phyloP scores from a whole-genome alignment of 129 eudicot genomes.

The Flaveria trinervia region DNA sequence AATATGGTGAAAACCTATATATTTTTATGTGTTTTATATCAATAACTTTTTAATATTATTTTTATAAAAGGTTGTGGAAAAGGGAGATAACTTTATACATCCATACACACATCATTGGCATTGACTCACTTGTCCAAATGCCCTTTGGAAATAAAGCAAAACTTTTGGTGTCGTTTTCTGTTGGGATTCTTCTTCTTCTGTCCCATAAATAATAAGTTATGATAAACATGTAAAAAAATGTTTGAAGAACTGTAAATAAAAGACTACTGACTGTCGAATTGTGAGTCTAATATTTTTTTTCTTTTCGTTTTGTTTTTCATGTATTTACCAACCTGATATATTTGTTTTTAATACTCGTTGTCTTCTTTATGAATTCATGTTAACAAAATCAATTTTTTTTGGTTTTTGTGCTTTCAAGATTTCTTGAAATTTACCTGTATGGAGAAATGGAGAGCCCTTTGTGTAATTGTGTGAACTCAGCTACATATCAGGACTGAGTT shows the following conservation, averaged over 20 bases:
- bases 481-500: too few relatives aligned
- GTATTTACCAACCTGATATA: neutral
- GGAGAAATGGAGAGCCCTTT: neutral
- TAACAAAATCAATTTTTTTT: neutral
- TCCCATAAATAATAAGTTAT: neutral
- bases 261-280: neutral
- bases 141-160: constrained; percentile 37
- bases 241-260: neutral
- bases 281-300: neutral
- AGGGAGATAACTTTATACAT: constrained; percentile 32
- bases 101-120: constrained; percentile 52
- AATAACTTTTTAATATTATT: too few relatives aligned
- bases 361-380: constrained; percentile 17
- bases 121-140: constrained; percentile 62
- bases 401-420: constrained; percentile 40
- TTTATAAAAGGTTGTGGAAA: constrained; percentile 27
- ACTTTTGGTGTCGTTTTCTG: constrained; percentile 37
- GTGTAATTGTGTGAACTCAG: neutral
- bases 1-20: neutral
- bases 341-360: constrained; percentile 17
- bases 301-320: neutral
- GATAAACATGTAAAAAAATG: neutral
- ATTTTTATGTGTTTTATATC: too few relatives aligned
- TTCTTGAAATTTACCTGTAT: constrained; percentile 34
- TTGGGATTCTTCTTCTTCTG: constrained; percentile 33